These are phyloP conservation scores for Cyberlindnera veronae DNA, from an alignment of 805 yeast genomes.

Conservation along the genomic window DNA sequence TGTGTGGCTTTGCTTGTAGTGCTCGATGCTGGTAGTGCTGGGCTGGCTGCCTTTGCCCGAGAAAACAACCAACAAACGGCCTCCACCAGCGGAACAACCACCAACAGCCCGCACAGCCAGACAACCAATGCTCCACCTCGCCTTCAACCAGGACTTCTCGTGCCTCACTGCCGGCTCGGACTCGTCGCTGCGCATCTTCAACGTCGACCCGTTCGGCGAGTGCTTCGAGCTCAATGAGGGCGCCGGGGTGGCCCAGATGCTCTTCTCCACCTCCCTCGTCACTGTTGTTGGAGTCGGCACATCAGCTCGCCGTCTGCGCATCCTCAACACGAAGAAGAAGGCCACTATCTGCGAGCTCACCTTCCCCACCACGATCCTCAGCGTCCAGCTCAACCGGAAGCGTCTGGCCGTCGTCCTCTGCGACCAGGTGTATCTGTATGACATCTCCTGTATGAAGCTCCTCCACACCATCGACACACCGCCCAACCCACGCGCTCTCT, in stretches of 20 bases:
- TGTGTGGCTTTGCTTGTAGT: background rate
- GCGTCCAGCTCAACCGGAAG: constrained; percentile 76
- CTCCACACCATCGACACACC: constrained; percentile 64
- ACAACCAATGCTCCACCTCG: too few species aligned
- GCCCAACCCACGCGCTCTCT: constrained; percentile 37
- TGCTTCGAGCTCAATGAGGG: constrained; percentile 50
- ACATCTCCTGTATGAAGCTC: constrained; percentile 83
- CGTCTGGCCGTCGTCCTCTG: constrained; percentile 72
- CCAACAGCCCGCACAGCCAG: too few species aligned
- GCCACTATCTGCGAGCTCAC: constrained; percentile 81
- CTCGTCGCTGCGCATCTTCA: constrained; percentile 67
- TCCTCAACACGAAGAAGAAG: constrained; percentile 68
- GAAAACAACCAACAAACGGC: too few species aligned
- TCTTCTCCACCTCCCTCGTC: constrained; percentile 80
- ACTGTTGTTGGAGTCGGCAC: constrained; percentile 82
- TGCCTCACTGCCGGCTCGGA: constrained; percentile 72
- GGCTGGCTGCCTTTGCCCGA: background rate
- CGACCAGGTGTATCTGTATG: constrained; percentile 85
- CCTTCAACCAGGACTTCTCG: constrained; percentile 75
- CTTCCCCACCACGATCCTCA: constrained; percentile 72
- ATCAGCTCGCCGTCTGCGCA: constrained; percentile 58
- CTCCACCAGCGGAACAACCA: too few species aligned
- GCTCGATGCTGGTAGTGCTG: background rate
- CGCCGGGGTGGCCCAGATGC: constrained; percentile 75
- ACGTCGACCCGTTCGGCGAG: constrained; percentile 83